Evolutionary conservation across 177 flowering plant species (phyloP).

Genomic region (Vitis hybrid): DNA sequence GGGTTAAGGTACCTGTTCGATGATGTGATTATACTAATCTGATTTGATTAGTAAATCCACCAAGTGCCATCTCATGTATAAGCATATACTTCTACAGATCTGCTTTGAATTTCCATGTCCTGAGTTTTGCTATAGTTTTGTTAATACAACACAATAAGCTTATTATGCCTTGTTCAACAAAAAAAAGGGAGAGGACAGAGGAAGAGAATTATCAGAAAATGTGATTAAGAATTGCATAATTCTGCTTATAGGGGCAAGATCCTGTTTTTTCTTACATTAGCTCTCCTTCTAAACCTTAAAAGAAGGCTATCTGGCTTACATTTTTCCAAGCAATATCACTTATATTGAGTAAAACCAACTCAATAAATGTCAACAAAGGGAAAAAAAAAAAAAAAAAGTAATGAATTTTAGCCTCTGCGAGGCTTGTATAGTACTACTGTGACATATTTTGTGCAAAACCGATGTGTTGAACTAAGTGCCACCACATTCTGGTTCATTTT

Average conservation of each 20-base stretch:
- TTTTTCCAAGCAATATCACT: too few relatives aligned
- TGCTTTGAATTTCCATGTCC: background rate
- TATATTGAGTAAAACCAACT: background rate
- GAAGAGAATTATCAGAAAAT: background rate
- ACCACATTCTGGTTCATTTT: constrained; percentile 31
- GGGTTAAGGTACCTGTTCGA: constrained; percentile 86
- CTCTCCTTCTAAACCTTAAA: too few relatives aligned
- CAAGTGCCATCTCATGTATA: background rate
- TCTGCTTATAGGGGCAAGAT: too few relatives aligned
- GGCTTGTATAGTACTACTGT: constrained; percentile 29
- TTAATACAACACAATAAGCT: background rate
- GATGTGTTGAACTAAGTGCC: constrained; percentile 33
- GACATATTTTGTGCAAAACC: constrained; percentile 29
- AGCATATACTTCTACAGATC: background rate
- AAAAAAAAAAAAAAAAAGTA: background rate
- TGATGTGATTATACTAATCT: constrained; percentile 20
- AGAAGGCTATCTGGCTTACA: too few relatives aligned
- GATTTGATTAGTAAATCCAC: background rate
- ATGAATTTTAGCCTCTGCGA: background rate
- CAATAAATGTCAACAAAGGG: background rate
- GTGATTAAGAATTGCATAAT: background rate
- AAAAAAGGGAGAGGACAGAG: background rate
- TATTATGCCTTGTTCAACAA: background rate
- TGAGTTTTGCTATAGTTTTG: background rate
- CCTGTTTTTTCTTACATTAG: too few relatives aligned